These are phyloP conservation scores for Cocos nucifera DNA, from an alignment of 176 grass and related monocot species.

Conservation along the genomic window DNA sequence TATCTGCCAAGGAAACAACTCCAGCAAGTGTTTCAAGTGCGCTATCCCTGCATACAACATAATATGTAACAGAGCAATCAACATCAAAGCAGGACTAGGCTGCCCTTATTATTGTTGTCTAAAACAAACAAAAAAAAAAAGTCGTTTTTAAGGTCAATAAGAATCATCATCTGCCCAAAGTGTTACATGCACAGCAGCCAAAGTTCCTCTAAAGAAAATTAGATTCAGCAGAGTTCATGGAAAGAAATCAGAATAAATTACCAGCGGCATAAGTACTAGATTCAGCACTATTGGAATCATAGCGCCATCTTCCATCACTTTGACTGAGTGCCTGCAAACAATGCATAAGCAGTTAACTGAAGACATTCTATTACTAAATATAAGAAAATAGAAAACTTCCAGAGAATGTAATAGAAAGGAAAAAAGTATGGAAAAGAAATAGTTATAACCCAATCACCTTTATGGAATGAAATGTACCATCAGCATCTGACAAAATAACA, in stretches of 20 bases:
- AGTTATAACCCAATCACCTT: constrained; percentile 43
- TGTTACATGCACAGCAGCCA: too few relatives aligned
- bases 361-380: too few relatives aligned
- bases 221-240: background rate
- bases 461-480: constrained; percentile 78
- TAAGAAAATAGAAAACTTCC: background rate
- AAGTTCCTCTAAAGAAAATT: too few relatives aligned
- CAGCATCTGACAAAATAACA: constrained; percentile 45
- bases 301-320: constrained; percentile 89
- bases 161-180: too few relatives aligned
- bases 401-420: background rate
- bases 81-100: background rate
- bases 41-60: constrained; percentile 58
- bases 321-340: constrained; percentile 74
- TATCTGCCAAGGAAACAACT: constrained; percentile 64
- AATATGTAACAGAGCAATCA: background rate
- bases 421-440: background rate
- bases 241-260: constrained; percentile 25
- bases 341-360: background rate
- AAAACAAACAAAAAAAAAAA: constrained; percentile 7
- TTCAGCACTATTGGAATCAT: constrained; percentile 80
- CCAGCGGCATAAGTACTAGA: constrained; percentile 92
- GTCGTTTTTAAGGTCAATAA: too few relatives aligned
- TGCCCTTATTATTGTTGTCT: background rate
- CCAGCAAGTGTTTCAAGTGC: constrained; percentile 74